phyloP scores from a whole-genome alignment of 495 filamentous ascomycete species.

The Podospora pseudoanserina region DNA sequence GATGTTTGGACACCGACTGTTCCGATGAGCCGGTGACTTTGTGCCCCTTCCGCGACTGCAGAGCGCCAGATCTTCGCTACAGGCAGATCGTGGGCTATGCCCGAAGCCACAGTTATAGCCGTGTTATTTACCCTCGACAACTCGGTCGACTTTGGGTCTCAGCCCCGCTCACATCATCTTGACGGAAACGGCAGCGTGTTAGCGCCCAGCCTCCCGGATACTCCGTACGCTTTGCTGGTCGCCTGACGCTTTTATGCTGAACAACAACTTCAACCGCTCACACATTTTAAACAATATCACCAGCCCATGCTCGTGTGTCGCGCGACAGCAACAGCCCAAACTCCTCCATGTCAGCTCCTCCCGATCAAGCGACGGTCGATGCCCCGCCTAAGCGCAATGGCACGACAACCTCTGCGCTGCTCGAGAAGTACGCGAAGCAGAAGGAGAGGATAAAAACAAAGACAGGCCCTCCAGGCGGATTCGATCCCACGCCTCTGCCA shows the following conservation, averaged over 20 bases:
- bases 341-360: not conserved
- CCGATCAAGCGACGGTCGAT: not conserved
- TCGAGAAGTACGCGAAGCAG: constrained; percentile 1
- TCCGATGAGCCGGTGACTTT: not conserved
- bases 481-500: constrained; percentile 73
- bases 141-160: not conserved
- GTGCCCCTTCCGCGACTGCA: not conserved
- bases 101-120: not conserved
- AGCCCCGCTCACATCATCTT: not conserved
- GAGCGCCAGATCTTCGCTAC: not conserved
- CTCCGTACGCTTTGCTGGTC: not conserved
- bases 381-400: not conserved
- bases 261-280: not conserved
- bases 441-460: constrained; percentile 55
- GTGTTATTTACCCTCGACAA: not conserved
- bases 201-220: not conserved
- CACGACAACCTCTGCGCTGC: not conserved
- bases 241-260: not conserved
- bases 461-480: constrained; percentile 71
- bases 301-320: not conserved
- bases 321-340: not conserved
- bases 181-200: not conserved
- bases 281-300: not conserved
- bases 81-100: not conserved
- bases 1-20: not conserved